These are phyloP conservation scores for Garcia nutans DNA, from an alignment of 345 rosid genomes.

Conservation along the genomic window DNA sequence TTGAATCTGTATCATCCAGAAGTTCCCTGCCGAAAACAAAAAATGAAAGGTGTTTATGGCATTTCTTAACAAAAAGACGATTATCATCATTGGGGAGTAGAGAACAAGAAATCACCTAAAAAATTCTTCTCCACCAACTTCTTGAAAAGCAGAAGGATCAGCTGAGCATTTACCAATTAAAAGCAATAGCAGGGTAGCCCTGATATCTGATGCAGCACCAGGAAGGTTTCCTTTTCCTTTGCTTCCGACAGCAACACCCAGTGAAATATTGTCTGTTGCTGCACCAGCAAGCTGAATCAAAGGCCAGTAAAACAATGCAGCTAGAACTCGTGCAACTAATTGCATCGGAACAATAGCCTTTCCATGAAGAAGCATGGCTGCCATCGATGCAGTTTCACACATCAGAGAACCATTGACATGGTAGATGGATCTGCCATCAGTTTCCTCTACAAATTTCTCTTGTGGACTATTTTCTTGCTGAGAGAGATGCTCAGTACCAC, in stretches of 20 bases:
- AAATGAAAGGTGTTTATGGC: background rate
- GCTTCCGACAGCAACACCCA: conserved; percentile 98
- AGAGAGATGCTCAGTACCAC: conserved; percentile 36
- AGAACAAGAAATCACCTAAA: conserved; percentile 59
- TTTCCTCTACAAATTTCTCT: conserved; percentile 46
- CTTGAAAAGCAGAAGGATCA: conserved; percentile 80
- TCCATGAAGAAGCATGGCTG: conserved; percentile 85
- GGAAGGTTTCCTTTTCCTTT: conserved; percentile 98
- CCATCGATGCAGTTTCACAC: conserved; percentile 85
- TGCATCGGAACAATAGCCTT: conserved; percentile 93
- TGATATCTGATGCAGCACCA: conserved; percentile 93
- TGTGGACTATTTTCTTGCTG: conserved; percentile 37
- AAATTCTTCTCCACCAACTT: conserved; percentile 90
- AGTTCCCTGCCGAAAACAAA: conserved; percentile 65
- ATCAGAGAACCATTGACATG: conserved; percentile 38
- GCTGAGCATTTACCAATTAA: conserved; percentile 94
- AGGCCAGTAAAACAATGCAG: conserved; percentile 94
- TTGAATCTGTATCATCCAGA: conserved; percentile 92
- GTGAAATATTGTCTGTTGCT: conserved; percentile 84
- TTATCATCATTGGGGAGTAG: conserved; percentile 9
- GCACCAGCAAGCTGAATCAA: conserved; percentile 96
- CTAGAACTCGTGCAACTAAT: conserved; percentile 88
- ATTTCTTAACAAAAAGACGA: conserved; percentile 8
- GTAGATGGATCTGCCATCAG: conserved; percentile 46
- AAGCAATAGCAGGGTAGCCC: conserved; percentile 86